Base-by-base conservation (phyloP, 495 filamentous ascomycete genomes). In the Penicillium longicatenatum region DNA sequence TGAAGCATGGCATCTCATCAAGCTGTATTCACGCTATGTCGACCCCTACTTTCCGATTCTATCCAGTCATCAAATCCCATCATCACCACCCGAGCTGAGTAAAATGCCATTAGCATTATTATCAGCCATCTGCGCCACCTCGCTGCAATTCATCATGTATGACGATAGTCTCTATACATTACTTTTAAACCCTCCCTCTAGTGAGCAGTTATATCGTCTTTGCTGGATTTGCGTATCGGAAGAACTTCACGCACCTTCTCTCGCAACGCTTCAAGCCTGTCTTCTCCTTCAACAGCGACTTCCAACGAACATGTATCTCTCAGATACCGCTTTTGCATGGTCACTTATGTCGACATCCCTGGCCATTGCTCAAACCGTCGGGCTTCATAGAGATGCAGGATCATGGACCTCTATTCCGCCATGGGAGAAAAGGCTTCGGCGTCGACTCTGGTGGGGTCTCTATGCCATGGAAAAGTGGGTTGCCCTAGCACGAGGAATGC, bases 301-400 rank as follows among this genome's bases (percentile, higher is more conserved):
- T 4, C 51, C 51, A 3, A 53, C 37, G 5, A 53, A 53, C 29
- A 53, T 53, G 51, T 53, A 53, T 53, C 39, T 53, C 1, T 53
- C 51, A 20, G 51, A 53, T 43, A 53, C 51, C 12, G 51, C 51
- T 4, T 53, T 53, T 19, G 35, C 51, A 26, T 53, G 51, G 51
- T 29, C 51, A 29, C 39, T 53, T 20, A 45, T 53, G 35, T 53
- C 51, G 3, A 53, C 51, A 9, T 12, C 37, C 3, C 20, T 53
- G 22, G 19, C 51, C 3, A 16, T 53, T 43, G 51, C 19, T 6
- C 51, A 53, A 17, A 53, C 51, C 11, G 43, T 53, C 19, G 51
- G 51, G 1, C 21, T 53, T n/a, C 51, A 53, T 17, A 6, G 51
- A 26, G 51, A 53, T 53, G 19, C 51, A 26, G 16, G 5, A 11